Base-by-base conservation (phyloP, 352 stramenopile species). In the Phytophthora idaei region DNA sequence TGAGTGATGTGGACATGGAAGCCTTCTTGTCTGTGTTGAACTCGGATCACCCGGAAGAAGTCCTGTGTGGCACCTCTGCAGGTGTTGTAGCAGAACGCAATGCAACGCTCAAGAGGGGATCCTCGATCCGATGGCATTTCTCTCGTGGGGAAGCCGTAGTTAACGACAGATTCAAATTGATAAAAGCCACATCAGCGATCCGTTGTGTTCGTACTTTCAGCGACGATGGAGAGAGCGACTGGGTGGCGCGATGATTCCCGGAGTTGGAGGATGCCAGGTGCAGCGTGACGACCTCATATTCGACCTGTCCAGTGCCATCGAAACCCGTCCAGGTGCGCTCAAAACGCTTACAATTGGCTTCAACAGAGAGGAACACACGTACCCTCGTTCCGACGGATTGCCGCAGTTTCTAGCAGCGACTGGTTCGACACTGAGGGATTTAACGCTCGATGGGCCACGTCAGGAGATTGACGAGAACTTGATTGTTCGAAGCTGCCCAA, bases 391-490 rank as follows among this genome's bases (percentile, higher is more conserved):
- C 10, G 34, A 39, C 34, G 34, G 34, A 12, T 39, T 39, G 10
- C 34, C 34, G 34, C 34, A 39, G 34, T 39, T 39, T 39, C 34
- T 39, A 39, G 34, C 34, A 14, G 34, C 34, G 34, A 39, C 12
- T 39, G 34, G 34, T 9, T 39, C 34, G 34, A 39, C 34, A 39
- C 8, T 39, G 34, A 39, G 10, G 34, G 34, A 39, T 39, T 39
- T 39, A 39, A 12, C 34, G 12, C 34, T 39, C 34, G 7, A 39
- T 39, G 34, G 34, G 34, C 34, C 34, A 14, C 34, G 34, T 3
- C 34, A 39, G 34, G 34, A 39, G 10, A 39, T 39, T 39, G 34
- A 62, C 32, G 50, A 51, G 25, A 61, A 57, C 27, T 7, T 62
- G 2, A 58, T 64, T 32, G 2, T 55, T 21, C 15, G 17, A 0